A percentile compares a stretch with the other conserved stretches of the same genome.
Evolutionary conservation across 1,284 basidiomycete species (phyloP).

Genomic region (Apiotrichum gamsii): DNA sequence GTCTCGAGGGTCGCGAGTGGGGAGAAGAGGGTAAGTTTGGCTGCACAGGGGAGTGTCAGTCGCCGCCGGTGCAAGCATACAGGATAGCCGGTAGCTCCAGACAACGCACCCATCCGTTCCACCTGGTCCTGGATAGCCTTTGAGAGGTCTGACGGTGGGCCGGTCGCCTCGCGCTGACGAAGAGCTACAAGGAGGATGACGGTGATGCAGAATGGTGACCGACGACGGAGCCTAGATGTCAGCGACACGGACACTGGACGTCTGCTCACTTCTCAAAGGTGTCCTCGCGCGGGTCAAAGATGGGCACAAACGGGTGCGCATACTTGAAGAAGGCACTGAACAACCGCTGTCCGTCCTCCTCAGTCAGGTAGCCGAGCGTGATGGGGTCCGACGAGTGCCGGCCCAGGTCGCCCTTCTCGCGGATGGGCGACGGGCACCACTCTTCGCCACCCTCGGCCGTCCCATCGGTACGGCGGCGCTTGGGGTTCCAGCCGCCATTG

Average conservation of each 20-base stretch:
- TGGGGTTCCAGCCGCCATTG: no score
- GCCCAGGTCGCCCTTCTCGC: constrained; percentile 6
- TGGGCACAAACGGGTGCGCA: constrained; percentile 27
- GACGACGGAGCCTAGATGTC: constrained; percentile 16
- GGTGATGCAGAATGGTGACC: constrained; percentile 27
- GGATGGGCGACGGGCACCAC: not conserved
- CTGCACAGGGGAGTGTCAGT: no score
- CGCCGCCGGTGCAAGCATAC: no score
- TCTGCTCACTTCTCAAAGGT: constrained; percentile 25
- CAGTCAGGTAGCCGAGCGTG: constrained; percentile 12
- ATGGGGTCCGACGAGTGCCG: constrained; percentile 15
- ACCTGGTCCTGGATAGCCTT: not conserved
- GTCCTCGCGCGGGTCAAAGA: constrained; percentile 26
- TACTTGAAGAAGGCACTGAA: constrained; percentile 26
- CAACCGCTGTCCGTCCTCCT: constrained; percentile 14
- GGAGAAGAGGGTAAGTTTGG: constrained; percentile 26
- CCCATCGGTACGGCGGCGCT: no score
- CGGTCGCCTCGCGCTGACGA: constrained; percentile 8
- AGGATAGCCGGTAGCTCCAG: no score
- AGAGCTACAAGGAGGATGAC: constrained; percentile 24
- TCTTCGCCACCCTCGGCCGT: not conserved
- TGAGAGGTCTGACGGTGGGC: constrained; percentile 12
- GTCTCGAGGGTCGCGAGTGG: constrained; percentile 27
- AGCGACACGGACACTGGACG: not conserved
- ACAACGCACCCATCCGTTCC: constrained; percentile 6